A percentile compares a stretch with the other conserved stretches of the same genome.
Evolutionary conservation across 2,329 filamentous ascomycete genomes (phyloP).

Genomic region (Pseudocercospora eumusae): DNA sequence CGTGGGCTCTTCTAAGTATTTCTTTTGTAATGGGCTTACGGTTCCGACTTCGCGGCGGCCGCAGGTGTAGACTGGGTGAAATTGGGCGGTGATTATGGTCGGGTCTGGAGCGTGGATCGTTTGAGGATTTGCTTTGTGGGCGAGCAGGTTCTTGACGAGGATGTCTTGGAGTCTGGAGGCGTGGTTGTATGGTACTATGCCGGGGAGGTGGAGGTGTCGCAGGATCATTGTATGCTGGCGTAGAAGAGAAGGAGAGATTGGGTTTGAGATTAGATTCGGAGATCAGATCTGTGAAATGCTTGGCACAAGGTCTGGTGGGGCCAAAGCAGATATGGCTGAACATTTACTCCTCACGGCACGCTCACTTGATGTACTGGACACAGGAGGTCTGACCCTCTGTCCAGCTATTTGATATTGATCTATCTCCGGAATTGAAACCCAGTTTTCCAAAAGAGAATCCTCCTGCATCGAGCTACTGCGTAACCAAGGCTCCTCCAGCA

Average conservation of each 20-base stretch:
- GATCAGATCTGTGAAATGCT: neutral
- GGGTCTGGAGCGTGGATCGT: conserved; percentile 50
- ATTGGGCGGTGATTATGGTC: conserved; percentile 78
- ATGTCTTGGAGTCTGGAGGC: conserved; percentile 59
- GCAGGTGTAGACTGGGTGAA: conserved; percentile 82
- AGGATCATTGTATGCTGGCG: conserved; percentile 49
- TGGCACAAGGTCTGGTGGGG: no score
- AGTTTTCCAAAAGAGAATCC: no score
- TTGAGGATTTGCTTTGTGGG: conserved; percentile 56
- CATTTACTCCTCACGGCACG: no score
- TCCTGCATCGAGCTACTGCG: no score
- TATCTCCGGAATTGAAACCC: no score
- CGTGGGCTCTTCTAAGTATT: conserved; percentile 41
- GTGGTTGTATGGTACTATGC: conserved; percentile 56
- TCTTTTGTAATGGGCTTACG: conserved; percentile 52
- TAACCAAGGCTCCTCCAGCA: no score
- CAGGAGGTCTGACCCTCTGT: no score
- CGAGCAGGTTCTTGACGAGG: conserved; percentile 60
- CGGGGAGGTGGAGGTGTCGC: conserved; percentile 62
- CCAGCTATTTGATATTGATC: no score
- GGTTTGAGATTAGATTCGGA: conserved; percentile 6
- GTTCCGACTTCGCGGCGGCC: conserved; percentile 72
- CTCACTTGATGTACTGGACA: no score
- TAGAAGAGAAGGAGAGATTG: neutral
- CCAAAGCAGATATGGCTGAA: no score